Evolutionary conservation across 2,329 filamentous ascomycete species (phyloP), one percentile per base, ranked within the genome.

Genomic region (Pseudofabraea citricarpa): DNA sequence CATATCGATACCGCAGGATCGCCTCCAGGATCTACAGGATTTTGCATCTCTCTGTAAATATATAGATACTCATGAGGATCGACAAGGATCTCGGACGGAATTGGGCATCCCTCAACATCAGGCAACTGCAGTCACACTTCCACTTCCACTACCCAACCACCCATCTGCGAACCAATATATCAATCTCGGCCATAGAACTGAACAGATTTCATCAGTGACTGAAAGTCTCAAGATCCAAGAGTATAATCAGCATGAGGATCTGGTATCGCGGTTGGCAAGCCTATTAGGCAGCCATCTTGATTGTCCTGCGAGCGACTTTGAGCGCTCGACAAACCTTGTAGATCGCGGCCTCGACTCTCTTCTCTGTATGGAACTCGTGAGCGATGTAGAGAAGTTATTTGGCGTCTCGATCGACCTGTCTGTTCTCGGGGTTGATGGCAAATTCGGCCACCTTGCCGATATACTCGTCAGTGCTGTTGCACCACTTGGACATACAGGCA

Each of bases 1-100:
- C 8, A 10, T 18, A 16, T 2, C 7, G 8, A 40, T 40, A 24
- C 54, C 56, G 8, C 24, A 27, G 8, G 8, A 8, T 8, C 8
- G n/a, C 8, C n/a, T 27, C n/a, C 8, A 8, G 24, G n/a, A 8
- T 8, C 8, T 27, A 8, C 8, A 8, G 8, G 24, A 27, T 27
- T 8, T 27, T 27, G 8, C 8, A n/a, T 8, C 8, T 8, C 24
- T 27, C 24, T 8, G 8, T 27, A 8, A 27, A 27, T n/a, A 8
- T 8, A 27, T 27, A 27, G 8, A 8, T 8, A n/a, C 8, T 8
- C n/a, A 8, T 8, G 24, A 27, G n/a, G 24, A 27, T 8, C 8
- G 8, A 27, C 24, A 8, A 8, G n/a, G 8, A 8, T 27, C 24
- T 27, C 8, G 8, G n/a, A 27, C 24, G 8, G 8, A 8, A 27